Evolutionary conservation across 2,329 filamentous ascomycete genomes (phyloP), one percentile per base, ranked within the genome.

Genomic region (Verticillium nubilum): DNA sequence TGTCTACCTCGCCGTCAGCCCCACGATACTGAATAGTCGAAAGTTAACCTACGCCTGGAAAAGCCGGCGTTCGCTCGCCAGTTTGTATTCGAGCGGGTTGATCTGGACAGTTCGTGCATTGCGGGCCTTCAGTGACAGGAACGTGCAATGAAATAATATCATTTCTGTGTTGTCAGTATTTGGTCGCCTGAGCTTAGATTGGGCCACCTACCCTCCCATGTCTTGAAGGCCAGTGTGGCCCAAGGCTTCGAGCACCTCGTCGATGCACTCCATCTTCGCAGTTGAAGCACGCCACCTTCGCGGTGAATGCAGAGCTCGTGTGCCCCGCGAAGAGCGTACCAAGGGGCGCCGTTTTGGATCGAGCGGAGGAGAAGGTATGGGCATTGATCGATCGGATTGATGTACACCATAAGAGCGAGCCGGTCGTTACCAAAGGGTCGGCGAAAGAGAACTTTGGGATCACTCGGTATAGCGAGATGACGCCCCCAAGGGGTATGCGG

Each of bases 101-200:
- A 85, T 66, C 10, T 72, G 69, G 7, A 78, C 55, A 0, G 80
- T 83, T 52, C 78, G 67, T 13, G 67, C 68, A 61, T 80, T 83
- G 1, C 78, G 74, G 15, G 77, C 76, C 66, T 86, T 87, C 58
- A 87, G 74, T 1, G 80, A 78, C 17, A 85, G 70, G 64, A 87
- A 86, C 0, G 80, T 78, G 64, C 78, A 83, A 65, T 86, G 81
- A 63, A 86, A 82, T 1, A 87, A 74, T 2, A 85, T 80, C 71
- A 87, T 77, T 68, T 86, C 85, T 86, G 57, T 50, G 19, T 6
- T 10, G n/a, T 50, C 19, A 50, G 42, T 19, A 10, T 26, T 10
- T 31, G 29, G 19, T 50, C 42, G 10, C 5, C 7, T 23, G 17
- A 25, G 3, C 9, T 4, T 2, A 25, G 42, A 5, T 3, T 9